phyloP scores from a whole-genome alignment of 805 yeast genomes.

The Spathaspora arborariae region DNA sequence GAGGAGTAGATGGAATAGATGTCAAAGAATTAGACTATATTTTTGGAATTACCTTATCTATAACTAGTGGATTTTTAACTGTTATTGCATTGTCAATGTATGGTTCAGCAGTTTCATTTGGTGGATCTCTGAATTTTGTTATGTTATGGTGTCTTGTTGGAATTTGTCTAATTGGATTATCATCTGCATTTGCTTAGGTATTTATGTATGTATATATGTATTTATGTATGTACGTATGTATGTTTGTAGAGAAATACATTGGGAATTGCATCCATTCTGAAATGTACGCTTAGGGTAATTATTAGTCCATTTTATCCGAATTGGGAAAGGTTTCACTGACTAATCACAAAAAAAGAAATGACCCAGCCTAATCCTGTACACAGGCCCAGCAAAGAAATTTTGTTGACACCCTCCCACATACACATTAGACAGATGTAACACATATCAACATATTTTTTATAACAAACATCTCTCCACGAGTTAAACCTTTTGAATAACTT shows the following conservation, averaged over 20 bases:
- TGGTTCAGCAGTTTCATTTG: constrained; percentile 75
- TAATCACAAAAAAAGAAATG: neutral
- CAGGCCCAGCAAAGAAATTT: neutral
- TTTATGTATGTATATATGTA: neutral
- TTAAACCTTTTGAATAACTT: neutral
- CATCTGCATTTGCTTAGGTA: constrained; percentile 7
- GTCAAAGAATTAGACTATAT: constrained; percentile 33
- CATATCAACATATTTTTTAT: neutral
- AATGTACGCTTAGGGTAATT: neutral
- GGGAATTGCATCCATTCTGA: neutral
- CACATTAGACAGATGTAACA: neutral
- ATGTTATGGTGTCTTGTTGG: constrained; percentile 61
- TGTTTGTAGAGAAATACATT: neutral
- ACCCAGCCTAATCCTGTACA: neutral
- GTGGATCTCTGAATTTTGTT: constrained; percentile 63
- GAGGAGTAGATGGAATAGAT: constrained; percentile 29
- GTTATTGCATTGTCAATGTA: constrained; percentile 86
- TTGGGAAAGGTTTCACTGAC: neutral
- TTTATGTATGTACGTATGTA: neutral
- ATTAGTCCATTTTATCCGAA: neutral
- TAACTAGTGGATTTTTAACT: constrained; percentile 80
- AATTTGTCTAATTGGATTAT: constrained; percentile 47
- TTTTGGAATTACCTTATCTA: constrained; percentile 62
- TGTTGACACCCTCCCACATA: neutral
- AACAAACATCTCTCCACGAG: neutral